Evolutionary conservation across 2,329 filamentous ascomycete genomes (phyloP).

Genomic region (Calonectria honghensis): DNA sequence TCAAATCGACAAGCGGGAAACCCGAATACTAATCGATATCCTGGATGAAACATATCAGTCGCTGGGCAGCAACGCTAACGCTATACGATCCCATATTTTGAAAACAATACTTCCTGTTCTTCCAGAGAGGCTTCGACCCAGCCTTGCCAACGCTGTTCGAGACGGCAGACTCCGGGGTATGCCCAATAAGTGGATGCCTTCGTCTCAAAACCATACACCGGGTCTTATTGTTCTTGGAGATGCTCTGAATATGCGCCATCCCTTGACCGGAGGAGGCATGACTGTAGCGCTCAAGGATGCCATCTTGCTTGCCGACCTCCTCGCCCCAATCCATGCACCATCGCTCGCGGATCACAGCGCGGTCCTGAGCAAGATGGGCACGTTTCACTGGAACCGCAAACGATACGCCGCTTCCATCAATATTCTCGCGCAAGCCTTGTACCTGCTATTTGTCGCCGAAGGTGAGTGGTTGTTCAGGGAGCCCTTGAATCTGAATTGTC

Average conservation of each 20-base stretch:
- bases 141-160: neutral
- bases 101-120: neutral
- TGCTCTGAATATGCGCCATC: conserved; percentile 1
- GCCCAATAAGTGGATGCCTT: neutral
- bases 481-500: neutral
- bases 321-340: neutral
- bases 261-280: conserved; percentile 8
- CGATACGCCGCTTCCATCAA: conserved; percentile 1
- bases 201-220: neutral
- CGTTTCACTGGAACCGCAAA: neutral
- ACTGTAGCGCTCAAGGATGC: neutral
- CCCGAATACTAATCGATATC: neutral
- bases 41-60: neutral
- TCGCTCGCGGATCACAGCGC: neutral
- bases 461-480: neutral
- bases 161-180: neutral
- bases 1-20: neutral
- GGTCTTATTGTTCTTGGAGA: neutral
- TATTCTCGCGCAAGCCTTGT: neutral
- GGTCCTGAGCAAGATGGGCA: neutral
- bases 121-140: neutral
- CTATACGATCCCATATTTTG: neutral
- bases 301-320: neutral
- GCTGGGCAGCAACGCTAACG: neutral
- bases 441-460: neutral